Base-by-base conservation (phyloP, 83 land plant genomes). In the Picea abies region DNA sequence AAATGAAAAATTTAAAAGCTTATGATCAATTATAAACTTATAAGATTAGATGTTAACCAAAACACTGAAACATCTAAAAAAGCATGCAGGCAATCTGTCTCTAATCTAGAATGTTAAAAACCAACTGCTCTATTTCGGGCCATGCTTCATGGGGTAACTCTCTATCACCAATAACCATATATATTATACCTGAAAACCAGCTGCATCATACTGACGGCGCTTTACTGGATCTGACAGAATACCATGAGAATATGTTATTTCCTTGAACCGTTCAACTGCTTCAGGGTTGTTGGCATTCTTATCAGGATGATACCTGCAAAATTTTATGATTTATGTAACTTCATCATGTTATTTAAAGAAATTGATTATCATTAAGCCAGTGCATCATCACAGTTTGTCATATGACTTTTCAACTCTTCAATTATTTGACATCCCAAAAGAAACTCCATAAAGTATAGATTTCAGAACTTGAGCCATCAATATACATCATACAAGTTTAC, bases 241-340 rank as follows among this genome's bases (percentile, higher is more conserved):
- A 62, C 90, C 90, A 84, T 95, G 95, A 15, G 99, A 93, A 76
- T 92, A 97, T 4, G 99, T 97, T 80, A 94, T 92, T 84, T 97
- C 99, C 80, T 97, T 97, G 84, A 97, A 97, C 83, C 81, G 85
- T 60, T 97, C 98, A 81, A 98, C 91, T 52, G 99, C 96, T 78
- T 89, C 88, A 62, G 98, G 95, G 61, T 94, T 95, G 79, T 94
- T 91, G 41, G 92, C 93, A 86, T 97, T 97, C 68, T 97, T 97
- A 84, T 97, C 99, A 19, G 99, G 99, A 90, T 97, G 99, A 81
- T 88, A 95, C 89, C 99, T 97, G 89, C 39, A 81, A 26, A 78
- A 47, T n/a, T n/a, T 41, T 22, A 70, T n/a, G 44, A 49, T n/a
- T 41, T 4, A 12, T 73, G 77, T 47, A 73, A 71, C 15, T 20